A percentile compares a stretch with the other conserved stretches of the same genome.
phyloP scores from a whole-genome alignment of 2,329 filamentous ascomycete species.

The Paraphoma sp. region DNA sequence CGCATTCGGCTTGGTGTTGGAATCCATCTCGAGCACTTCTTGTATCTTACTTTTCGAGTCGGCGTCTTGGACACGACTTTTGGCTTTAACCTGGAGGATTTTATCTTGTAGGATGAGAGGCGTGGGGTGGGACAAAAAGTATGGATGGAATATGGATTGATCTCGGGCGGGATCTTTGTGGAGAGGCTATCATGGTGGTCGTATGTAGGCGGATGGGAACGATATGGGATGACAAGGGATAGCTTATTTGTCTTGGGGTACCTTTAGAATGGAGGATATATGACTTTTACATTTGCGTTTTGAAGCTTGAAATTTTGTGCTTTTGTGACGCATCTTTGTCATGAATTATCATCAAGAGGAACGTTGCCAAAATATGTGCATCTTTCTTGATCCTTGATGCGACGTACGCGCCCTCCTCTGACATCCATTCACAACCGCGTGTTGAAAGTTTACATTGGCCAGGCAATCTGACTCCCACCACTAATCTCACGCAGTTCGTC shows the following conservation, averaged over 20 bases:
- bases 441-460: no score
- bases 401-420: no score
- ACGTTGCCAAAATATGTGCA: no score
- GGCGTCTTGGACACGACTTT: neutral
- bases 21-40: constrained; percentile 16
- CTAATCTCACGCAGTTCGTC: no score
- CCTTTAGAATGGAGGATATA: neutral
- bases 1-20: constrained; percentile 9
- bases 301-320: neutral
- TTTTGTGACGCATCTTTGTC: no score
- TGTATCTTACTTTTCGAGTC: constrained; percentile 31
- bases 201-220: neutral
- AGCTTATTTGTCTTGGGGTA: neutral
- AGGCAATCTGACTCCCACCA: no score
- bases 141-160: neutral
- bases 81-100: neutral
- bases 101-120: neutral
- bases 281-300: neutral
- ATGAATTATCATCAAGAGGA: no score
- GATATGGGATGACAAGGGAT: neutral
- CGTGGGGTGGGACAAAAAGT: neutral
- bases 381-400: no score
- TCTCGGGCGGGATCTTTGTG: neutral
- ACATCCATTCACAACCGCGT: no score
- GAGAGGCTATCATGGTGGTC: neutral